Evolutionary conservation across 2,329 filamentous ascomycete genomes (phyloP).

Genomic region (Cladosporium velox): DNA sequence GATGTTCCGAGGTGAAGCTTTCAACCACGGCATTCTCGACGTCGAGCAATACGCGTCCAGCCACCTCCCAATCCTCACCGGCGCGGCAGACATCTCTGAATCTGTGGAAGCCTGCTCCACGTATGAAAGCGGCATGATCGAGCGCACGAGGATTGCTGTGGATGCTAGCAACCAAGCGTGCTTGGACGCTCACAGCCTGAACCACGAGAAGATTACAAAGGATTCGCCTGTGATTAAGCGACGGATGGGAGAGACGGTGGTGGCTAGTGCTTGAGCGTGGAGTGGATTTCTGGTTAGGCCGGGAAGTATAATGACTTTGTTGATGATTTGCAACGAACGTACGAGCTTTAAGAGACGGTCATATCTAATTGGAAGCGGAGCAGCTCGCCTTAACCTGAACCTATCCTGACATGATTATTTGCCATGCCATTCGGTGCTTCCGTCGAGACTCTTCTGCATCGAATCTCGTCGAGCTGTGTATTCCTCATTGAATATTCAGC

Average conservation of each 20-base stretch:
- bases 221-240: neutral
- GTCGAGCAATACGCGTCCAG: conserved; percentile 6
- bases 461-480: no score
- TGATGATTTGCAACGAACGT: neutral
- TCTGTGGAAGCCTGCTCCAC: conserved; percentile 13
- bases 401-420: no score
- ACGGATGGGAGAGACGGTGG: neutral
- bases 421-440: no score
- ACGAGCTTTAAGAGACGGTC: no score
- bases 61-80: neutral
- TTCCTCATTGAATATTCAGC: no score
- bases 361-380: no score
- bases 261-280: neutral
- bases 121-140: conserved; percentile 25
- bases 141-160: conserved; percentile 25
- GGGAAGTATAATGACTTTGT: neutral
- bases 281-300: neutral
- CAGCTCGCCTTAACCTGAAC: neutral
- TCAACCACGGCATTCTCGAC: conserved; percentile 27
- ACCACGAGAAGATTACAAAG: neutral
- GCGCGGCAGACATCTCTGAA: conserved; percentile 11
- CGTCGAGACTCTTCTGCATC: no score
- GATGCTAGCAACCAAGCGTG: conserved; percentile 28
- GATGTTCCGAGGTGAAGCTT: conserved; percentile 30
- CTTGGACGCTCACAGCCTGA: conserved; percentile 25